These are phyloP conservation scores for Apophysomyces ossiformis DNA, from an alignment of 371 early-diverging fungal genomes.

Conservation along the genomic window DNA sequence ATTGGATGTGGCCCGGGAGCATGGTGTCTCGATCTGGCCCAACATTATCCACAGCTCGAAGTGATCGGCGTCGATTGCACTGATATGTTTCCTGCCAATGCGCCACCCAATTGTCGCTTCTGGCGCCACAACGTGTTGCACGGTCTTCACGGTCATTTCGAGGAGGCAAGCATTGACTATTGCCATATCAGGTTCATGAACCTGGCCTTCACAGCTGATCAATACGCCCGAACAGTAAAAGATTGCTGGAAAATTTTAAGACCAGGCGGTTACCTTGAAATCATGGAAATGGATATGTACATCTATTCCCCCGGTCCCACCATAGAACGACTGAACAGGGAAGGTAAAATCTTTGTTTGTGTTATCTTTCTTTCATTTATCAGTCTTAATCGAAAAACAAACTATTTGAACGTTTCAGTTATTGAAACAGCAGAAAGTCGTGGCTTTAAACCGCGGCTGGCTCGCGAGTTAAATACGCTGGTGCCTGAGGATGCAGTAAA, in stretches of 20 bases:
- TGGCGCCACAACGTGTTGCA: conserved; percentile 29
- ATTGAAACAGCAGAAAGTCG: conserved; percentile 24
- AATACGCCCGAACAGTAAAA: conserved; percentile 31
- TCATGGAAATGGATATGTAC: conserved; percentile 35
- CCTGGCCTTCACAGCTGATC: conserved; percentile 24
- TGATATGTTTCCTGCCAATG: conserved; percentile 37
- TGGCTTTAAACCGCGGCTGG: conserved; percentile 24
- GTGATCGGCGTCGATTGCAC: conserved; percentile 40
- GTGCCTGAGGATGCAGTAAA: conserved; percentile 25
- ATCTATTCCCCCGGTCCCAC: conserved; percentile 37
- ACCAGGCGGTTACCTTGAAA: conserved; percentile 37
- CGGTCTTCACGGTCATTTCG: conserved; percentile 24
- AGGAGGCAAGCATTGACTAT: neutral
- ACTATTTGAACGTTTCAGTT: neutral
- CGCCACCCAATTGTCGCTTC: conserved; percentile 36
- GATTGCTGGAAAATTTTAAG: conserved; percentile 36
- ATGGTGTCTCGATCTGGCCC: conserved; percentile 42
- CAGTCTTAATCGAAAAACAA: neutral
- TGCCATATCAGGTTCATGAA: neutral
- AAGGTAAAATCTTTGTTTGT: conserved; percentile 20
- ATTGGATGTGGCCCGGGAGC: conserved; percentile 44
- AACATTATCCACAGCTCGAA: conserved; percentile 29
- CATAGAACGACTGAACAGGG: conserved; percentile 29
- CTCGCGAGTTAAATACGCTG: conserved; percentile 16
- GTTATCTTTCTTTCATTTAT: neutral